Base-by-base conservation (phyloP, 306 rosid genomes). In the Medicago ruthenica region DNA sequence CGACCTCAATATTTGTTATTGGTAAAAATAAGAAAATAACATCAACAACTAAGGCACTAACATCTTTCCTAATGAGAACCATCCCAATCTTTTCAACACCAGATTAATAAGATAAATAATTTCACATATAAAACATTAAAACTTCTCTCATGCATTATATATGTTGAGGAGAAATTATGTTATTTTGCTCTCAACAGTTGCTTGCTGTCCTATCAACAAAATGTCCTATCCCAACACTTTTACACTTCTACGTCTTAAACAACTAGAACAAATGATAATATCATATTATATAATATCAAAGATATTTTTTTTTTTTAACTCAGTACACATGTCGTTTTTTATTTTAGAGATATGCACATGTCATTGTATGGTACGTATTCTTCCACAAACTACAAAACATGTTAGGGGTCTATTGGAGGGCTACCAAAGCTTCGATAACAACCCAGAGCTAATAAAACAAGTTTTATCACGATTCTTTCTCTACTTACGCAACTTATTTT, bases 381-480 rank as follows among this genome's bases (percentile, higher is more conserved):
- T 76, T 66, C 51, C 76, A 78, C 40, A 82, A 74, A 21, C 71
- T 70, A 80, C 48, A 70, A 65, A 17, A 82, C 81, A 78, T 44
- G 75, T 6, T 61, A 44, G 62, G 79, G 76, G 85, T 70, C 84
- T 59, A 71, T 16, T 71, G 82, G 59, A 72, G 50, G 58, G 76
- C 22, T 81, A 88, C 79, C 91, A 81, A 59, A 61, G 67, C 74
- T 83, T 73, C 8, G 63, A 76, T 81, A 82, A 41, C 84, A 74
- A 15, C 47, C 44, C 74, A 51, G 54, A 67, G 16, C 37, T 22
- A 53, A 59, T 34, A 61, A 60, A 71, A 76, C 68, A 78, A 63
- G 65, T 74, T 81, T 82, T 41, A 20, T 74, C 77, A 85, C 72
- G 55, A 68, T 17, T 54, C 14, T 8, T 53, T 18, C 12, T 17